Percentiles rank a stretch among this genome's conserved stretches.
Conservation (phyloP, 1,284 basidiomycete species). For the Peniophora sp. region DNA sequence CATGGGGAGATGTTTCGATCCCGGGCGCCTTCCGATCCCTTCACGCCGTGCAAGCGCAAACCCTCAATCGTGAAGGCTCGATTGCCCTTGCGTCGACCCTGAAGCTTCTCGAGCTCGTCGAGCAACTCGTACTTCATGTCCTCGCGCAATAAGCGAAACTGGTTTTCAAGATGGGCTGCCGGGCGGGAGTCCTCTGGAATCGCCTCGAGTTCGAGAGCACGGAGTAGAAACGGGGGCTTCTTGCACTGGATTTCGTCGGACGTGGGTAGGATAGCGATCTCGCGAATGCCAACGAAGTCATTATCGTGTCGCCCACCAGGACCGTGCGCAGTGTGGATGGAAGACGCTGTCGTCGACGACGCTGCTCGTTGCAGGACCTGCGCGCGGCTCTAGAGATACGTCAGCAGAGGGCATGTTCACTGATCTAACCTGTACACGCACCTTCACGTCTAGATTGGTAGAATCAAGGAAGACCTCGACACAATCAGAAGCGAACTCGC, state of each 20-base stretch:
- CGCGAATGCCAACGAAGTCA: slow-evolving; percentile 47
- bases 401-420: slow-evolving; percentile 27
- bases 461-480: slow-evolving; percentile 28
- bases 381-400: slow-evolving; percentile 16
- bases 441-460: slow-evolving; percentile 27
- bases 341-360: slow-evolving; percentile 16
- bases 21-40: slow-evolving; percentile 27
- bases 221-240: slow-evolving; percentile 38
- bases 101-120: slow-evolving; percentile 43
- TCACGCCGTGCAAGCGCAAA: slow-evolving; percentile 27
- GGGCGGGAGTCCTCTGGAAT: slow-evolving; percentile 27
- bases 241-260: slow-evolving; percentile 41
- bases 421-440: slow-evolving; percentile 28
- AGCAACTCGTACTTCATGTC: slow-evolving; percentile 58
- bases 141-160: slow-evolving; percentile 54
- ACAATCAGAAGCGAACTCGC: too few species aligned
- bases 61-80: slow-evolving; percentile 34
- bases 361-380: slow-evolving; percentile 33
- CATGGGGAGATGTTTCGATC: slow-evolving; percentile 29
- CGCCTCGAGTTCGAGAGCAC: slow-evolving; percentile 33
- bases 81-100: slow-evolving; percentile 32
- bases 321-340: slow-evolving; percentile 16
- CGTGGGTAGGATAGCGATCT: slow-evolving; percentile 54
- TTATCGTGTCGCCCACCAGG: slow-evolving; percentile 62
- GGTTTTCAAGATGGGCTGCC: slow-evolving; percentile 49